These are phyloP conservation scores for Erigeron philadelphicus DNA, from an alignment of 140 eudicot species.

Conservation along the genomic window DNA sequence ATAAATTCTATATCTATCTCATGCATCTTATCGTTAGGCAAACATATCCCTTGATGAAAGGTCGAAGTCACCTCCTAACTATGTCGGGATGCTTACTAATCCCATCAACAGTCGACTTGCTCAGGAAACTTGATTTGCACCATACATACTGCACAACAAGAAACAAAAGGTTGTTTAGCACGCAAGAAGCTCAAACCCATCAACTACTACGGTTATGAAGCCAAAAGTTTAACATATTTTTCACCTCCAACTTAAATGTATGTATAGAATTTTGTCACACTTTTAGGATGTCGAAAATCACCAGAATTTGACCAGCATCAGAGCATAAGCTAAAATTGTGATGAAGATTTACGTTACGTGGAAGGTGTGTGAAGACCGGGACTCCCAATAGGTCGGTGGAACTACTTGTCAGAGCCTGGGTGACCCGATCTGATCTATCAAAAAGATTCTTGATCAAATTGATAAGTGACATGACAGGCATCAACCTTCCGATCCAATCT, in stretches of 20 bases:
- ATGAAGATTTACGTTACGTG: constrained; percentile 35
- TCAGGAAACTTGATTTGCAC: constrained; percentile 27
- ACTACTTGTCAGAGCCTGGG: constrained; percentile 22
- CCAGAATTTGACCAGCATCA: no score
- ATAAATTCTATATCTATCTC: no score
- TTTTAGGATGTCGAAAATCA: no score
- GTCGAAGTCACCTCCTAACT: constrained; percentile 61
- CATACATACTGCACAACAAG: constrained; percentile 32
- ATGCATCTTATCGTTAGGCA: constrained; percentile 32
- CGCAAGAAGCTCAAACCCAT: no score
- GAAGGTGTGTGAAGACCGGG: constrained; percentile 33
- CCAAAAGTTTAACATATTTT: no score
- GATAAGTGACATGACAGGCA: constrained; percentile 41
- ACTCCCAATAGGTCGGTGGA: constrained; percentile 31
- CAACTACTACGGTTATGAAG: no score
- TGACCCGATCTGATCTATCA: constrained; percentile 45
- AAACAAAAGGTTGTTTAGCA: not conserved
- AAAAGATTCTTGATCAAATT: constrained; percentile 45
- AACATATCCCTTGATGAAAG: constrained; percentile 66
- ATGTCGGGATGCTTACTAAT: constrained; percentile 38
- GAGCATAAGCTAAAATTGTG: no score
- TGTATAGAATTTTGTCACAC: no score
- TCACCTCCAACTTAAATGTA: no score
- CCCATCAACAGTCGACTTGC: constrained; percentile 17
- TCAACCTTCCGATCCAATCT: constrained; percentile 30